phyloP scores from a whole-genome alignment of 345 rosid species.

The Lepidium aucheri region DNA sequence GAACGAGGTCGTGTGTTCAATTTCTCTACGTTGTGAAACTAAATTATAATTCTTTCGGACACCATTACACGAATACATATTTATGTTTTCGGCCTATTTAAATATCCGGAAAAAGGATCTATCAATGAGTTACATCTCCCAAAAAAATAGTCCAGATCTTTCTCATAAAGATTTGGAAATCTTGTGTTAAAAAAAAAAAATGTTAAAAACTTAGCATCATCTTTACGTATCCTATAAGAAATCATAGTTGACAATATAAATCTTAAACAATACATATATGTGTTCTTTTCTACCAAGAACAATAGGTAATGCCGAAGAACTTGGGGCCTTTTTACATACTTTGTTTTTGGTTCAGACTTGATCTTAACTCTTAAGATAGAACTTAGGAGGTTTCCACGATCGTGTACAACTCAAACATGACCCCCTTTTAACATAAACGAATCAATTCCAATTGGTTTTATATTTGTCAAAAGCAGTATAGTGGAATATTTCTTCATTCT shows the following conservation, averaged over 20 bases:
- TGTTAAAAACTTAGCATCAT: neutral
- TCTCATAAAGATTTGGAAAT: too few relatives aligned
- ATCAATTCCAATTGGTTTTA: neutral
- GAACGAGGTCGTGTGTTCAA: too few relatives aligned
- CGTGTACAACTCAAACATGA: neutral
- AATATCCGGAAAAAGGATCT: too few relatives aligned
- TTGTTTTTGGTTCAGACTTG: neutral
- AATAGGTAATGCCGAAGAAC: neutral
- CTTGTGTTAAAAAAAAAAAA: too few relatives aligned
- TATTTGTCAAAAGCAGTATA: neutral
- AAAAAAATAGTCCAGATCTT: too few relatives aligned
- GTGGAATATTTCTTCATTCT: neutral
- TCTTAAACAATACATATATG: neutral
- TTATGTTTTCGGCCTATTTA: too few relatives aligned
- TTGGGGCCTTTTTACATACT: neutral
- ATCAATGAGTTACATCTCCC: too few relatives aligned
- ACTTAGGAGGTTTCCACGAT: conserved; percentile 11
- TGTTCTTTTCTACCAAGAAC: neutral
- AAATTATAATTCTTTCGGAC: too few relatives aligned
- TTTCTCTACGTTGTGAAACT: too few relatives aligned
- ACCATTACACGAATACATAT: too few relatives aligned
- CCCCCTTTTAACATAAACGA: neutral
- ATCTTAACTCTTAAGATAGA: neutral
- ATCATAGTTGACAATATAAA: neutral
- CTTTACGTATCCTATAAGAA: neutral